Conservation (phyloP, 129 eudicot species). For the Saussurea involucrata region DNA sequence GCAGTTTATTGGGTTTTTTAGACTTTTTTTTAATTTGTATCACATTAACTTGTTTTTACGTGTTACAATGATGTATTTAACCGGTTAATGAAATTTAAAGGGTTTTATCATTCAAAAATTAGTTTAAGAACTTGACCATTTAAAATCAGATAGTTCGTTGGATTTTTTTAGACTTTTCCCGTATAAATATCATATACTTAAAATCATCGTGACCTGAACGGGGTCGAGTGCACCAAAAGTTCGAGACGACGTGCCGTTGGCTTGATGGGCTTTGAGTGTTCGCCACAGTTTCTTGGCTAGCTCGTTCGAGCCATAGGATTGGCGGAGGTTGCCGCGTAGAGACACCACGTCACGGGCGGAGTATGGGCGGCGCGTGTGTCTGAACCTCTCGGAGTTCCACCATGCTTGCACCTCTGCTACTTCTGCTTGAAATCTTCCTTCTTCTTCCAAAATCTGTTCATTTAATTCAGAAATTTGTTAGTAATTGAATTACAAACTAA, state of each 20-base stretch:
- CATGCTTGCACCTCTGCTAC: slow-evolving; percentile 96
- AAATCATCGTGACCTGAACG: slow-evolving; percentile 96
- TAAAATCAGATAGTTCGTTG: too few species aligned
- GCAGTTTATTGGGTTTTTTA: too few species aligned
- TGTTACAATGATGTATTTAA: too few species aligned
- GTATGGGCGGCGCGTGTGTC: slow-evolving; percentile 78
- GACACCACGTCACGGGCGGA: slow-evolving; percentile 83
- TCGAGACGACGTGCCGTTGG: slow-evolving; percentile 81
- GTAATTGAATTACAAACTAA: neutral
- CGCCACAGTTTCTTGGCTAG: slow-evolving; percentile 93
- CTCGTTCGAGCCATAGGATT: slow-evolving; percentile 74
- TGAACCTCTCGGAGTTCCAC: slow-evolving; percentile 95
- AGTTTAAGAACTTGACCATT: too few species aligned
- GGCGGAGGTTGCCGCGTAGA: slow-evolving; percentile 76
- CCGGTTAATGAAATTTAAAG: too few species aligned
- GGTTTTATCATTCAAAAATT: too few species aligned
- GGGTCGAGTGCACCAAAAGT: slow-evolving; percentile 96
- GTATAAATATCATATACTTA: too few species aligned
- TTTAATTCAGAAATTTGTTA: neutral
- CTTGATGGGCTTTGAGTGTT: slow-evolving; percentile 84
- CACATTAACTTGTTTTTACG: too few species aligned
- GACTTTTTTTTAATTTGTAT: too few species aligned
- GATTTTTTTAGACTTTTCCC: too few species aligned
- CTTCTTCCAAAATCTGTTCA: slow-evolving; percentile 85
- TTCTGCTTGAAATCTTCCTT: slow-evolving; percentile 81